Percentiles rank a stretch among this genome's conserved stretches.
These are phyloP conservation scores for Gloeostereum incarnatum DNA, from an alignment of 768 basidiomycete species.

Conservation along the genomic window DNA sequence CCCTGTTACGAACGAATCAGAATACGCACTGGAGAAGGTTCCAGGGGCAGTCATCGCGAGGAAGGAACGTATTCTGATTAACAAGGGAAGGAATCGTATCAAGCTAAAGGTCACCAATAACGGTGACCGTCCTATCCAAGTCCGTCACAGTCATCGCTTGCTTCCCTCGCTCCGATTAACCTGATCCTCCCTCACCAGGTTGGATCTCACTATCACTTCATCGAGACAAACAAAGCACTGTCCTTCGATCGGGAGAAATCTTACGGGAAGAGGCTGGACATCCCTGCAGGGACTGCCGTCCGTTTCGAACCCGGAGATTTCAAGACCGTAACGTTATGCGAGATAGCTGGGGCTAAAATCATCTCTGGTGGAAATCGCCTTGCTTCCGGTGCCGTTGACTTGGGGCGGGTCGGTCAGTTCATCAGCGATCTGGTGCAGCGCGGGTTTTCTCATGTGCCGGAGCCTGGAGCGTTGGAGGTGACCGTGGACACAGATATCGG, in stretches of 20 bases:
- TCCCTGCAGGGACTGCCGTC: conserved; percentile 90
- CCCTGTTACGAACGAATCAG: conserved; percentile 37
- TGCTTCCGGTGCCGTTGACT: conserved; percentile 46
- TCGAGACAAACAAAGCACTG: conserved; percentile 78
- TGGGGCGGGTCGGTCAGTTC: conserved; percentile 33
- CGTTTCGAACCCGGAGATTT: conserved; percentile 92
- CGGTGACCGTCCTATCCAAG: conserved; percentile 92
- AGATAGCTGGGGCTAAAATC: conserved; percentile 61
- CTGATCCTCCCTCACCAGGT: conserved; percentile 36
- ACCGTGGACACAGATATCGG: conserved; percentile 44
- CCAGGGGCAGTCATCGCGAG: conserved; percentile 74
- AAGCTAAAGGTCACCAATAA: conserved; percentile 76
- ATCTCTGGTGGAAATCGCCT: conserved; percentile 77
- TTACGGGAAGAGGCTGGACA: conserved; percentile 84
- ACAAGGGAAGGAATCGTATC: conserved; percentile 62
- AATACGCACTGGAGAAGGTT: conserved; percentile 41
- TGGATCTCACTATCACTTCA: conserved; percentile 92
- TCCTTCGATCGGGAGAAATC: conserved; percentile 76
- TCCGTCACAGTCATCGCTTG: conserved; percentile 18
- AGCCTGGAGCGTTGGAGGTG: conserved; percentile 52
- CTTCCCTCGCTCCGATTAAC: not conserved
- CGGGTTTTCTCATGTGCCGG: conserved; percentile 63
- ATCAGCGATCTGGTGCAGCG: conserved; percentile 38
- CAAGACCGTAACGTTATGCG: conserved; percentile 76
- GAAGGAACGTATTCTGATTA: conserved; percentile 63